Percentiles rank a stretch among this genome's conserved stretches.
Evolutionary conservation across 2,329 filamentous ascomycete genomes (phyloP).

Genomic region (Diatrype stigma): DNA sequence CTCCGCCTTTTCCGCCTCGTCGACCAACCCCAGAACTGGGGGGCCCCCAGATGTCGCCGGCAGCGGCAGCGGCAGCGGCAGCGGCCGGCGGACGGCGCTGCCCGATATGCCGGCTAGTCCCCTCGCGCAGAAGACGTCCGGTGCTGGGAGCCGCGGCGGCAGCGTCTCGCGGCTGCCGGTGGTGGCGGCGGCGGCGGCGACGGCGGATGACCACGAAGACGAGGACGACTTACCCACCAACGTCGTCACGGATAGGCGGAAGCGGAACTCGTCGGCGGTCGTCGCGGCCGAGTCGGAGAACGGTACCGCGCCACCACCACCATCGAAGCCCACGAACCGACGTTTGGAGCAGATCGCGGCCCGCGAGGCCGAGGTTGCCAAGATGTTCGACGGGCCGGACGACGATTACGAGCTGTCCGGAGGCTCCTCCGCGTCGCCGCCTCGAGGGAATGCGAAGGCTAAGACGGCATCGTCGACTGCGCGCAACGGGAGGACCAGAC

Average conservation of each 20-base stretch:
- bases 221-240: slow-evolving; percentile 31
- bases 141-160: too few species aligned
- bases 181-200: too few species aligned
- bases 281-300: too few species aligned
- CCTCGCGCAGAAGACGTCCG: slow-evolving; percentile 37
- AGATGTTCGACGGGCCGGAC: slow-evolving; percentile 32
- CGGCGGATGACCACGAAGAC: too few species aligned
- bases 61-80: not conserved
- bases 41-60: not conserved
- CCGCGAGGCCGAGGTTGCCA: slow-evolving; percentile 25
- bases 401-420: slow-evolving; percentile 42
- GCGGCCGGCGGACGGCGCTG: not conserved
- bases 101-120: slow-evolving; percentile 35
- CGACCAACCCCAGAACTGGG: not conserved
- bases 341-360: slow-evolving; percentile 25
- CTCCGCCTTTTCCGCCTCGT: slow-evolving; percentile 9
- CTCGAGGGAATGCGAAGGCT: slow-evolving; percentile 15
- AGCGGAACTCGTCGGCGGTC: slow-evolving; percentile 39
- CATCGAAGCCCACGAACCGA: slow-evolving; percentile 14
- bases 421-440: not conserved
- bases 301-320: slow-evolving; percentile 16
- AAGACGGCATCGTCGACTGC: slow-evolving; percentile 23
- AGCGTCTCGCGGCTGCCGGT: too few species aligned
- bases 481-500: slow-evolving; percentile 32
- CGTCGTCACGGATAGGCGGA: slow-evolving; percentile 36